Evolutionary conservation across 208 protist species (phyloP).

Genomic region (Trypanosoma avium): DNA sequence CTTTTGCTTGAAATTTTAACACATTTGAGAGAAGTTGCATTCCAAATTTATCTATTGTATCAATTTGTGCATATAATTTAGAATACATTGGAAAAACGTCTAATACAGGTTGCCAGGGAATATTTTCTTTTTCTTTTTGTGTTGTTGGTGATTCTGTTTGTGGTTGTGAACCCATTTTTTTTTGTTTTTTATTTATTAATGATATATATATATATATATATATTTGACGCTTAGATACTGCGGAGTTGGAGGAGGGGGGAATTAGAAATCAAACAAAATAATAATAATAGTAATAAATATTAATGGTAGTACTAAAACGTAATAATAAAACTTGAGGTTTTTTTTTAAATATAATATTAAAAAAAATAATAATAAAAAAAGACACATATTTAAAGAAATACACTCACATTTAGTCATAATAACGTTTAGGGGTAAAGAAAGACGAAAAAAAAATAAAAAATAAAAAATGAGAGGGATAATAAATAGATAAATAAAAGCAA

Average conservation of each 20-base stretch:
- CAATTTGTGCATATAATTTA: not conserved
- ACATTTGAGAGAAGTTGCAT: not conserved
- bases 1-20: not conserved
- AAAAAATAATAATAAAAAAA: no score
- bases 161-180: not conserved
- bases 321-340: no score
- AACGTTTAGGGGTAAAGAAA: not conserved
- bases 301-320: no score
- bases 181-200: not conserved
- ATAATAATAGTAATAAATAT: no score
- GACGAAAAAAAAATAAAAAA: slow-evolving; percentile 20
- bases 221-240: not conserved
- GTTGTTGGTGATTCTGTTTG: not conserved
- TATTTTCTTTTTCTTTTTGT: not conserved
- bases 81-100: slow-evolving; percentile 3
- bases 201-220: slow-evolving; percentile 14
- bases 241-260: no score
- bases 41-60: not conserved
- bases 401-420: not conserved
- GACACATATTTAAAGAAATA: no score
- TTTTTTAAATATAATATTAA: no score
- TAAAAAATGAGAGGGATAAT: not conserved
- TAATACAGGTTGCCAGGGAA: not conserved
- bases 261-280: no score
- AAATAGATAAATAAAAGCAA: not conserved